A percentile compares a stretch with the other conserved stretches of the same genome.
phyloP scores from a whole-genome alignment of 192 early-diverging fungal species.

The Tieghemiomyces parasiticus region DNA sequence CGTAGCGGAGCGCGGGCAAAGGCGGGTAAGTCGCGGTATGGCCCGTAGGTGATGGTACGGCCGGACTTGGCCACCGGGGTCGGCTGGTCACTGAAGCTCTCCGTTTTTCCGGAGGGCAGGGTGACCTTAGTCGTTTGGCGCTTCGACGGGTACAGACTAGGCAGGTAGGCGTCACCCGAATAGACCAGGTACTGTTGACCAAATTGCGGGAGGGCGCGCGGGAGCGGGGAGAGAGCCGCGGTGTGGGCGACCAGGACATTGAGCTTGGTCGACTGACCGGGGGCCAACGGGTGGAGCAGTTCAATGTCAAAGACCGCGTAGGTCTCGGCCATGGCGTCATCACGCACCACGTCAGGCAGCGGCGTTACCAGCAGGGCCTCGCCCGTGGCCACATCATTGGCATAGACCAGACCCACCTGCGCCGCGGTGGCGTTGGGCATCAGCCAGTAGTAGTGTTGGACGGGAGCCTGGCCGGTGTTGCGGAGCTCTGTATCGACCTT shows the following conservation, averaged over 20 bases:
- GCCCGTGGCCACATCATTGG: not conserved
- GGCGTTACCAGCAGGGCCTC: too few relatives aligned
- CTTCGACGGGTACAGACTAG: slow-evolving; percentile 45
- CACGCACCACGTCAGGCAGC: not conserved
- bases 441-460: slow-evolving; percentile 4
- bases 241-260: slow-evolving; percentile 1
- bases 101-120: slow-evolving; percentile 19
- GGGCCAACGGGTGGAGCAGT: not conserved
- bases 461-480: not conserved
- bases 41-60: slow-evolving; percentile 57
- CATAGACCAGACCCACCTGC: slow-evolving; percentile 4
- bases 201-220: slow-evolving; percentile 32
- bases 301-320: not conserved
- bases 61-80: slow-evolving; percentile 23
- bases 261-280: not conserved
- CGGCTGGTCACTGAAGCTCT: slow-evolving; percentile 23
- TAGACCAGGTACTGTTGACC: slow-evolving; percentile 52
- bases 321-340: too few relatives aligned
- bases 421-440: not conserved
- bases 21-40: slow-evolving; percentile 33
- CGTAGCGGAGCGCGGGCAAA: slow-evolving; percentile 23
- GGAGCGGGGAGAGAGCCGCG: not conserved
- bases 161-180: slow-evolving; percentile 39
- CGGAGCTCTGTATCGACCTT: not conserved
- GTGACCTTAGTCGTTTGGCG: slow-evolving; percentile 68